These are phyloP conservation scores for Hyphopichia khmerensis DNA, from an alignment of 1,139 yeast genomes.

Conservation along the genomic window DNA sequence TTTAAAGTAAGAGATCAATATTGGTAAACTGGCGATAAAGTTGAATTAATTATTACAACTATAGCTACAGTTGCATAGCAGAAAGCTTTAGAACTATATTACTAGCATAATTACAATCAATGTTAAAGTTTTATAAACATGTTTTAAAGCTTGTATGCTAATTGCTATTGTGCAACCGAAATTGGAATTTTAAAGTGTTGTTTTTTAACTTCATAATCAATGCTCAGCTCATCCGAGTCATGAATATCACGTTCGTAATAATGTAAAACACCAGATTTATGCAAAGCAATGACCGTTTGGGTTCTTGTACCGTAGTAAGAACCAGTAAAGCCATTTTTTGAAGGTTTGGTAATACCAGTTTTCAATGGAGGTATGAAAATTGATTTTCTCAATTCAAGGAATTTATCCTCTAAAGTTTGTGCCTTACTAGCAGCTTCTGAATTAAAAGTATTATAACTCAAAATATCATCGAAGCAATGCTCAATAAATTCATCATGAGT, in stretches of 20 bases:
- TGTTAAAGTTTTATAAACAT: too few relatives aligned
- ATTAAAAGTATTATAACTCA: conserved; percentile 49
- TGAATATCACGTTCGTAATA: conserved; percentile 42
- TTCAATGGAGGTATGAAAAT: conserved; percentile 71
- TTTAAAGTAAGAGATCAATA: too few relatives aligned
- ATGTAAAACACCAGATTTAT: conserved; percentile 41
- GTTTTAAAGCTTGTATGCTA: background rate
- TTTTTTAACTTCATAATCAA: conserved; percentile 7
- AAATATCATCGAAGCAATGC: conserved; percentile 49
- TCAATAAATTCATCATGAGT: conserved; percentile 46
- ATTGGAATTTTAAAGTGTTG: conserved; percentile 12
- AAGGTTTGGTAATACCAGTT: conserved; percentile 14
- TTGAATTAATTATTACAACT: too few relatives aligned
- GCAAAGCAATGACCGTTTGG: conserved; percentile 72
- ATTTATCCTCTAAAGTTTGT: conserved; percentile 24
- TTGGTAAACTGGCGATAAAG: too few relatives aligned
- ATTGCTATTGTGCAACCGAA: conserved; percentile 1
- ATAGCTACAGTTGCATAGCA: too few relatives aligned
- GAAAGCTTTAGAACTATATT: too few relatives aligned
- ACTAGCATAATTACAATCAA: too few relatives aligned
- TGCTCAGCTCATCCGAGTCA: conserved; percentile 19
- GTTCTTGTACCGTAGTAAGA: conserved; percentile 84
- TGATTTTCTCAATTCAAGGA: conserved; percentile 53
- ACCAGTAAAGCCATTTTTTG: conserved; percentile 29
- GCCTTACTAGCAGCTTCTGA: conserved; percentile 18